Evolutionary conservation across 2,329 filamentous ascomycete genomes (phyloP).

Genomic region (Aureobasidium melanogenum): DNA sequence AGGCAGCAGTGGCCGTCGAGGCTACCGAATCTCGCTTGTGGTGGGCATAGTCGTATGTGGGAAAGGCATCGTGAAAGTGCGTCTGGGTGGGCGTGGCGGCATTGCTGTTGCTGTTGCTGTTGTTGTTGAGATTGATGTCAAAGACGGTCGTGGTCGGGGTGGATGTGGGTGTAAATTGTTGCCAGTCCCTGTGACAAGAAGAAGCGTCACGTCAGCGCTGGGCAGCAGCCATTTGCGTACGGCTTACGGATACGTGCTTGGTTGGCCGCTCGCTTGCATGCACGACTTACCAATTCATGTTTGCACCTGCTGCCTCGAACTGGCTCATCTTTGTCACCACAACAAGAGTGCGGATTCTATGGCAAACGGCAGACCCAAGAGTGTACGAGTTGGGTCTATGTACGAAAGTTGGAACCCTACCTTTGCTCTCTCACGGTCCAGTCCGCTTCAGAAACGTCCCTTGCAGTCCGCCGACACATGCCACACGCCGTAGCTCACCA

Average conservation of each 20-base stretch:
- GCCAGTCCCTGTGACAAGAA: constrained; percentile 11
- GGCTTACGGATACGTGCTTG: neutral
- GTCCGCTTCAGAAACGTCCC: constrained; percentile 4
- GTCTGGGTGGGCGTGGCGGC: neutral
- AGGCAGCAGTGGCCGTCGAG: neutral
- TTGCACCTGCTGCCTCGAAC: neutral
- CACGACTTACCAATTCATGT: constrained; percentile 7
- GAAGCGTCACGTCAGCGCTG: neutral
- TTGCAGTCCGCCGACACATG: constrained; percentile 8
- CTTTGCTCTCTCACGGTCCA: neutral
- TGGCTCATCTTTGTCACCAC: neutral
- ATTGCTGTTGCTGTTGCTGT: neutral
- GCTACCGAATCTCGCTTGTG: constrained; percentile 5
- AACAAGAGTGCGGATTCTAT: neutral
- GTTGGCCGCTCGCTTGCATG: neutral
- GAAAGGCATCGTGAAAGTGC: constrained; percentile 43
- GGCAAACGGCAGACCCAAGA: neutral
- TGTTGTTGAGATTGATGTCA: constrained; percentile 15
- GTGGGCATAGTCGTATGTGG: constrained; percentile 23
- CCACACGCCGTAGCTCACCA: constrained; percentile 4
- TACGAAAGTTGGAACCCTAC: neutral
- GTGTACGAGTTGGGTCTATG: constrained; percentile 2
- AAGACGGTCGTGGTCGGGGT: constrained; percentile 37
- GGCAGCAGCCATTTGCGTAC: neutral
- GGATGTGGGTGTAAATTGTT: constrained; percentile 39